Base-by-base conservation (phyloP, 306 rosid species). In the Vicia faba region DNA sequence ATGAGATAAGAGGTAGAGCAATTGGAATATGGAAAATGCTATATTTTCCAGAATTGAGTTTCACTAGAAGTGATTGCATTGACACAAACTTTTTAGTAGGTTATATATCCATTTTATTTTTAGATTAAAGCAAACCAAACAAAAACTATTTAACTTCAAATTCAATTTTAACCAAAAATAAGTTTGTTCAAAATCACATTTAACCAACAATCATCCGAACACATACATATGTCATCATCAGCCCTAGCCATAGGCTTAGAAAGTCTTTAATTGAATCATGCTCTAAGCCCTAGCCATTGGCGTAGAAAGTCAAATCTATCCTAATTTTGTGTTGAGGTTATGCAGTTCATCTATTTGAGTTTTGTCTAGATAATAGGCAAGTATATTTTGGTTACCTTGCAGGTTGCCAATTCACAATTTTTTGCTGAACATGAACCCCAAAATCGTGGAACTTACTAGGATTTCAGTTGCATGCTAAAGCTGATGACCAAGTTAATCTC, bases 191-290 rank as follows among this genome's bases (percentile, higher is more conserved):
- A 25, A 54, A 54, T 55, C 18, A 55, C 61, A 56, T 28, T 56
- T 56, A 56, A 3, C 40, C 28, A 12, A 28, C 11, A 29, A 13
- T 29, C 18, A 26, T 28, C 61, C 2, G 1, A 49, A 49, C 56
- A 49, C 54, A 54, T 10, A 26, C 61, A 19, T 35, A 55, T 36
- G 39, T 26, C 61, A 55, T 26, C 61, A 55, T 55, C 39, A 13
- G 19, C 61, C 39, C 61, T 55, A 23, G 38, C 38, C 35, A 5
- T 26, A 15, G 15, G 19, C 11, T 55, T 55, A 26, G 18, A 55
- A 26, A 55, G 39, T 55, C 36, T 55, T 55, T 55, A 19, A 55
- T 55, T 6, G 36, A 26, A 55, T 55, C 38, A 13, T 12, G 18
- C 61, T 55, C 18, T 23, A 25, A 26, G 35, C 2, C 16, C 61